Conservation (phyloP, 2,329 filamentous ascomycete species). For the Venturia asperata region DNA sequence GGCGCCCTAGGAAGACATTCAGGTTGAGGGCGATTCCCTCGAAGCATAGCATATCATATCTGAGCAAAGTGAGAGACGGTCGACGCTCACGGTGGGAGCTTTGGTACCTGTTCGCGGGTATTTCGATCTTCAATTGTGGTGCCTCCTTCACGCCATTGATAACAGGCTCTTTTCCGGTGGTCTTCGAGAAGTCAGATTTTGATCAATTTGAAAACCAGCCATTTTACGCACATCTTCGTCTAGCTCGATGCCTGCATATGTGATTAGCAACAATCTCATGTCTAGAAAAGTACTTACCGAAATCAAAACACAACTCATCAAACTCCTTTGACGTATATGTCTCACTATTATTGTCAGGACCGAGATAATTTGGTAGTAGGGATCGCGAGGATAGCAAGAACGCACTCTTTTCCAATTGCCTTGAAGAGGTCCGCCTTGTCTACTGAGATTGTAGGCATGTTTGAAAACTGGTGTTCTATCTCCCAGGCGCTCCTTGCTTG, state of each 20-base stretch:
- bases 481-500: neutral
- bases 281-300: constrained; percentile 48
- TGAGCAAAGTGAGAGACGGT: constrained; percentile 23
- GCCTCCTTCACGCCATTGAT: constrained; percentile 76
- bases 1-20: constrained; percentile 82
- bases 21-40: constrained; percentile 94
- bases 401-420: constrained; percentile 80
- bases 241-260: constrained; percentile 64
- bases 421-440: constrained; percentile 95
- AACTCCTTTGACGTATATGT: constrained; percentile 91
- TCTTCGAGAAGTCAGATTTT: neutral
- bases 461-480: constrained; percentile 25
- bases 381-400: constrained; percentile 20
- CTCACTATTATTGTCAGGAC: constrained; percentile 22
- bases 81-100: neutral
- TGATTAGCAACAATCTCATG: neutral
- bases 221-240: constrained; percentile 66
- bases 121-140: constrained; percentile 94
- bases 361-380: constrained; percentile 21
- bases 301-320: constrained; percentile 97
- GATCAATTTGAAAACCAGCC: neutral
- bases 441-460: constrained; percentile 93
- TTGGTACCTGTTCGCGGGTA: constrained; percentile 81
- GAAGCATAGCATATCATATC: constrained; percentile 90
- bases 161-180: constrained; percentile 59